A percentile compares a stretch with the other conserved stretches of the same genome.
Conservation (phyloP, 1,284 basidiomycete species). For the Calocybe gambosa region DNA sequence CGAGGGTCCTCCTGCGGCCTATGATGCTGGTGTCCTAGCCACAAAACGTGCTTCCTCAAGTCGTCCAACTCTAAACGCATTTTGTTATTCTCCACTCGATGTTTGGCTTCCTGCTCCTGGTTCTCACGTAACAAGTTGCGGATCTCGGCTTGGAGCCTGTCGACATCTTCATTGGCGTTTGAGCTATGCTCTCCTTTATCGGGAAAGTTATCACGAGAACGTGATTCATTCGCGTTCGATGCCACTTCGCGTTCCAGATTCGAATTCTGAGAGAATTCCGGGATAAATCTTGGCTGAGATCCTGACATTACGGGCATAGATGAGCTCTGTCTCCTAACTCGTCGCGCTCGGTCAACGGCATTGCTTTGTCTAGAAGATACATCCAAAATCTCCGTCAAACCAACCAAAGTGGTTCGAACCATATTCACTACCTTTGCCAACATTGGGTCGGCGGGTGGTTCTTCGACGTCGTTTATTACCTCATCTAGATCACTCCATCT, state of each 20-base stretch:
- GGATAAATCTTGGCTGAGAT: not conserved
- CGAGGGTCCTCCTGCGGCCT: not conserved
- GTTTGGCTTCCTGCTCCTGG: constrained; percentile 5
- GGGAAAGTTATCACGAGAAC: not conserved
- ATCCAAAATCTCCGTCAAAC: constrained; percentile 2
- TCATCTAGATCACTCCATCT: not conserved
- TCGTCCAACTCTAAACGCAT: constrained; percentile 13
- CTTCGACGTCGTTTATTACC: not conserved
- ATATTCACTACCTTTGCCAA: constrained; percentile 4
- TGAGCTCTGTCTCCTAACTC: not conserved
- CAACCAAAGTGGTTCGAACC: constrained; percentile 1
- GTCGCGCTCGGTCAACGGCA: not conserved
- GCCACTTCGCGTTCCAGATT: not conserved
- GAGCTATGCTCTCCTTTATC: no score
- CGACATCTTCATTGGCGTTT: not conserved
- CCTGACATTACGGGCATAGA: not conserved
- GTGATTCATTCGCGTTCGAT: not conserved
- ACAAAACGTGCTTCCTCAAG: constrained; percentile 7
- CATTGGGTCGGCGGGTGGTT: not conserved
- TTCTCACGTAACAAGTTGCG: not conserved
- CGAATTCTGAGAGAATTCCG: not conserved
- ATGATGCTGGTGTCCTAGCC: not conserved
- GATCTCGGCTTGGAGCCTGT: constrained; percentile 8
- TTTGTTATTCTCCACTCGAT: constrained; percentile 2
- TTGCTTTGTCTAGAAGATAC: not conserved